Base-by-base conservation (phyloP, 805 yeast genomes). In the Wickerhamomyces pijperi region DNA sequence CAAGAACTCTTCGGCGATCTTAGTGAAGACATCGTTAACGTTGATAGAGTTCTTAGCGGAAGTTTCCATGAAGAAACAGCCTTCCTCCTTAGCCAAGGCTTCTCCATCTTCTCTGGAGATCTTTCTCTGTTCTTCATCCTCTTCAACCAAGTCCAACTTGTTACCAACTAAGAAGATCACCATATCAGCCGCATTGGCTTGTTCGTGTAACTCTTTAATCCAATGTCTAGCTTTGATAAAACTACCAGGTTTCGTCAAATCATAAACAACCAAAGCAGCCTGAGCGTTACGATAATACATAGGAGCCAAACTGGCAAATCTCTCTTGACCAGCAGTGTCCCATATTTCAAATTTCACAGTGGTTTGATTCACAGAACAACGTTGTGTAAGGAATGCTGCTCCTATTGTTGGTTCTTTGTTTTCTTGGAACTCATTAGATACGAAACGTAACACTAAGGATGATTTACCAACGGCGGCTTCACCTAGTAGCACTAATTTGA, bases 381-480 rank as follows among this genome's bases (percentile, higher is more conserved):
- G 77, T 58, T 90, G 97, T 31, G 98, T 90, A 41, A 90, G 66
- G 56, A 90, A 90, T 3, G 97, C 97, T 5, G 98, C 98, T 14
- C 98, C 98, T 50, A 90, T 90, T 2, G 98, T 90, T 18, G 97
- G 97, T 54, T 90, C 97, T 57, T 90, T 88, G 61, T 90, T 88
- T 59, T 88, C 97, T 59, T 92, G 95, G 62, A 90, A 90, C 55
- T 90, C 97, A 60, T 90, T 86, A 46, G 87, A 78, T 34, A 90
- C 97, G 61, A 90, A 90, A 48, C 97, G 72, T 48, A 90, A 69
- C 28, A 90, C 97, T 25, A 90, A 70, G 5, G 95, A 85, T 4
- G 95, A 85, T 57, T 90, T 90, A 39, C 98, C 98, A 15, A 90
- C 98, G 0, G 98, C 98, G 1, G 97, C 97, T 57, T 90, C 98